Evolutionary conservation across 2,329 filamentous ascomycete genomes (phyloP).

Genomic region (Lasiodiplodia citricola): DNA sequence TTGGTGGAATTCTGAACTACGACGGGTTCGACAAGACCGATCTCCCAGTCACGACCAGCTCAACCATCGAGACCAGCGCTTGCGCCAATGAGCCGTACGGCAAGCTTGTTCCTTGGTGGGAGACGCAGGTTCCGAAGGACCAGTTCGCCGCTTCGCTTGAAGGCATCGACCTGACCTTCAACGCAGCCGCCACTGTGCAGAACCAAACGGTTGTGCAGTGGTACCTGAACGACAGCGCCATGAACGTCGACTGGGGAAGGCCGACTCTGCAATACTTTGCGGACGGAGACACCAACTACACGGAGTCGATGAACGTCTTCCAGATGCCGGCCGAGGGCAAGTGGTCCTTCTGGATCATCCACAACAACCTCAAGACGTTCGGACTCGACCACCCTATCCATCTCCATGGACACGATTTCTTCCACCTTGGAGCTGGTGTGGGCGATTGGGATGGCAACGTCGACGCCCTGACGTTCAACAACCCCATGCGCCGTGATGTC

Average conservation of each 20-base stretch:
- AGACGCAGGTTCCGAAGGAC: constrained; percentile 16
- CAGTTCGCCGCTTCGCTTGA: constrained; percentile 26
- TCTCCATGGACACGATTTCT: constrained; percentile 50
- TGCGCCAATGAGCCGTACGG: constrained; percentile 36
- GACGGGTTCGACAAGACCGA: constrained; percentile 34
- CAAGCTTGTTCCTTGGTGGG: constrained; percentile 44
- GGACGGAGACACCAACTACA: constrained; percentile 35
- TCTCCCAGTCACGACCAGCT: constrained; percentile 9
- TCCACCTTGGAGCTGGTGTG: constrained; percentile 44
- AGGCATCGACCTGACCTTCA: constrained; percentile 30
- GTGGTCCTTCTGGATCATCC: constrained; percentile 58
- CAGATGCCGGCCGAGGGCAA: constrained; percentile 34
- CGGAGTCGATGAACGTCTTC: constrained; percentile 37
- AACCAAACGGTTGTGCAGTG: constrained; percentile 38
- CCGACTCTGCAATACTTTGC: constrained; percentile 46
- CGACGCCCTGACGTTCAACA: constrained; percentile 41
- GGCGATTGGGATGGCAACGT: constrained; percentile 41
- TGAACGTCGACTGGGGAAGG: constrained; percentile 42
- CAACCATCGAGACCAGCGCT: constrained; percentile 26
- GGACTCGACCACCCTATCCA: constrained; percentile 49
- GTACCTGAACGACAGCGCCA: constrained; percentile 45
- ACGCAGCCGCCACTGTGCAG: constrained; percentile 7
- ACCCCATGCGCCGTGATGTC: constrained; percentile 48
- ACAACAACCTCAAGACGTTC: constrained; percentile 39
- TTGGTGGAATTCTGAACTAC: constrained; percentile 49